Base-by-base conservation (phyloP, 2,329 filamentous ascomycete genomes). In the Sordariomycetes sp. region DNA sequence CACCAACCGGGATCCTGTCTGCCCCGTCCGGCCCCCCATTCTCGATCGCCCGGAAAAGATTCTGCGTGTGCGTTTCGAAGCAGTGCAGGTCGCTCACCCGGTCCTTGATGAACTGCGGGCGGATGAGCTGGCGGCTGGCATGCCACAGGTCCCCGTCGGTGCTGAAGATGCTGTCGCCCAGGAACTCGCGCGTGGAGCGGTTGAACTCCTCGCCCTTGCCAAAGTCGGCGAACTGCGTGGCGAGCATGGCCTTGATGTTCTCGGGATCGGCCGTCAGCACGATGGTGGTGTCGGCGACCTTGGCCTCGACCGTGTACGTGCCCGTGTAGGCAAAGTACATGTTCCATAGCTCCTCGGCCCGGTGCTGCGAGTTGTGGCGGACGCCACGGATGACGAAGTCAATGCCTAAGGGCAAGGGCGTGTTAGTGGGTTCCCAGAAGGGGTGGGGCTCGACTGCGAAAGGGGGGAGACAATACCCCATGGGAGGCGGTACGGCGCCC, bases 231-330 rank as follows among this genome's bases (percentile, higher is more conserved):
- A 97, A 97, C 67, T 96, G 90, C 1, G 87, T 88, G 0, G 91
- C 89, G n/a, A 97, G 77, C 24, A 97, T 79, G 6, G 92, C 89
- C 70, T 96, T 96, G 74, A 96, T 88, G 68, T 96, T 96, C 66
- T 95, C 90, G 0, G 88, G 88, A 64, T 96, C 90, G 5, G 82
- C 81, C 0, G 92, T 96, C 66, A 94, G 79, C 60, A 95, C 70
- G 24, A 87, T 70, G n/a, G 88, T 82, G 54, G 73, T 69, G 54
- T 79, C 78, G 1, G 82, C 65, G 7, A 83, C 64, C 1, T 76
- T 76, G 12, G 74, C 69, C 71, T 93, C 88, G 46, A 79, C 72
- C 0, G 88, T 92, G 64, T 77, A 84, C 35, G 71, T 67, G 53
- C 62, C 61, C 18, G 70, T 69, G 10, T 62, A 54, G 20, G 64